Conservation (phyloP, 2,329 filamentous ascomycete species). For the Fusarium cyanostomum region DNA sequence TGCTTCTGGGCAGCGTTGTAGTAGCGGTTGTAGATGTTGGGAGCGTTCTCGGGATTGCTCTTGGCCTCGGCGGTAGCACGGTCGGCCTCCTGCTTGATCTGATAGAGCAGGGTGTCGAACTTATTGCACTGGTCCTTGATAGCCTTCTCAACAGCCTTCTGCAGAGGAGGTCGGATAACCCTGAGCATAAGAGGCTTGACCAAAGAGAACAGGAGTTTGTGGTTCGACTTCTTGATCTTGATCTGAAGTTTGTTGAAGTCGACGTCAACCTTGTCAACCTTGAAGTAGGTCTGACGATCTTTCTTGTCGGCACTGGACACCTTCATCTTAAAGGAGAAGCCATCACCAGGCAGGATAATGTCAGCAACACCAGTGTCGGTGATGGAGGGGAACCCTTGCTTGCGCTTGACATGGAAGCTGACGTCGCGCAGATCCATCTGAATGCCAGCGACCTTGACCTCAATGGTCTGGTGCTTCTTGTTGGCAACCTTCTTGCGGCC, state of each 20-base stretch:
- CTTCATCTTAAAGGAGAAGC: constrained; percentile 91
- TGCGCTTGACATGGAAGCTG: constrained; percentile 93
- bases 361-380: constrained; percentile 90
- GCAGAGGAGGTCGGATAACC: constrained; percentile 82
- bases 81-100: constrained; percentile 85
- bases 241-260: constrained; percentile 84
- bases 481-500: constrained; percentile 87
- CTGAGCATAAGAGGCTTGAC: constrained; percentile 90
- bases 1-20: constrained; percentile 77
- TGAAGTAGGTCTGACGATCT: constrained; percentile 88
- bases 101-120: constrained; percentile 76
- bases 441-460: constrained; percentile 86
- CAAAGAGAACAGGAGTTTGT: constrained; percentile 87
- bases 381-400: constrained; percentile 89
- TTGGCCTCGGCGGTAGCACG: constrained; percentile 68
- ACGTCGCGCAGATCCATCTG: constrained; percentile 94
- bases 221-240: constrained; percentile 93
- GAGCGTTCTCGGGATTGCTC: constrained; percentile 73
- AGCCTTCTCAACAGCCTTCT: constrained; percentile 89
- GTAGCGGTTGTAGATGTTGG: constrained; percentile 90
- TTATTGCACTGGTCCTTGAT: constrained; percentile 85
- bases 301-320: constrained; percentile 81
- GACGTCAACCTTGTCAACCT: constrained; percentile 88
- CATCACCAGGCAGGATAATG: constrained; percentile 85
- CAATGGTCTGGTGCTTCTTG: constrained; percentile 82